These are phyloP conservation scores for Lantana camara DNA, from an alignment of 257 asterid genomes.

Conservation along the genomic window DNA sequence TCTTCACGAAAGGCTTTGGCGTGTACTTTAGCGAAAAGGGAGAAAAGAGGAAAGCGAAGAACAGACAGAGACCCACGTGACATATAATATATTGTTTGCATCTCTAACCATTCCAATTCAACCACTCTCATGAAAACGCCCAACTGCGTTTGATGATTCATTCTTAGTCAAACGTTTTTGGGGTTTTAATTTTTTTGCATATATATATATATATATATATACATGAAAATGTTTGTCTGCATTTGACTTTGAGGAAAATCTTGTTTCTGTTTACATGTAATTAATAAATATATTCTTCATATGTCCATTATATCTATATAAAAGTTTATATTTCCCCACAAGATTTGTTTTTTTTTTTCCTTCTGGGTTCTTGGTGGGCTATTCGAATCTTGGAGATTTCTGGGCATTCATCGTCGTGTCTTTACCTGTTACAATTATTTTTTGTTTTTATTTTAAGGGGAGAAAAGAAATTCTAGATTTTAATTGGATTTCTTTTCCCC, in stretches of 20 bases:
- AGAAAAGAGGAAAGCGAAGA: slow-evolving; percentile 9
- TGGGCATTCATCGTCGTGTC: slow-evolving; percentile 22
- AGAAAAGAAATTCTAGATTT: slow-evolving; percentile 9
- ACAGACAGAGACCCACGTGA: slow-evolving; percentile 42
- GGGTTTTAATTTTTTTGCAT: slow-evolving; percentile 37
- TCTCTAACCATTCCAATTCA: slow-evolving; percentile 23
- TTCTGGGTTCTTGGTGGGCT: slow-evolving; percentile 34
- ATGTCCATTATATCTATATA: background rate
- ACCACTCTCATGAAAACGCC: slow-evolving; percentile 26
- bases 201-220: background rate
- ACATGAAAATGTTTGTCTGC: slow-evolving; percentile 22
- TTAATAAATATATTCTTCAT: slow-evolving; percentile 17
- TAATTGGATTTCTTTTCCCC: slow-evolving; percentile 3
- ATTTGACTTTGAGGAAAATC: slow-evolving; percentile 41
- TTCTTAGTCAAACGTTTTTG: slow-evolving; percentile 56
- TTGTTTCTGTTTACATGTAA: background rate
- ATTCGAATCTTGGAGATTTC: slow-evolving; percentile 14
- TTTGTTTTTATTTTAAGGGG: slow-evolving; percentile 5
- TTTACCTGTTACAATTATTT: slow-evolving; percentile 2
- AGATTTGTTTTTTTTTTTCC: slow-evolving; percentile 21
- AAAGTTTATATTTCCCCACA: slow-evolving; percentile 17
- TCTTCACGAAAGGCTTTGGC: slow-evolving; percentile 28
- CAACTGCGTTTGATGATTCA: slow-evolving; percentile 50
- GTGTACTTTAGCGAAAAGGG: slow-evolving; percentile 16
- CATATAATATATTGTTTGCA: slow-evolving; percentile 1